Percentiles rank a stretch among this genome's conserved stretches.
These are phyloP conservation scores for Cladosporium sp. DNA, from an alignment of 2,329 filamentous ascomycete genomes.

Conservation along the genomic window DNA sequence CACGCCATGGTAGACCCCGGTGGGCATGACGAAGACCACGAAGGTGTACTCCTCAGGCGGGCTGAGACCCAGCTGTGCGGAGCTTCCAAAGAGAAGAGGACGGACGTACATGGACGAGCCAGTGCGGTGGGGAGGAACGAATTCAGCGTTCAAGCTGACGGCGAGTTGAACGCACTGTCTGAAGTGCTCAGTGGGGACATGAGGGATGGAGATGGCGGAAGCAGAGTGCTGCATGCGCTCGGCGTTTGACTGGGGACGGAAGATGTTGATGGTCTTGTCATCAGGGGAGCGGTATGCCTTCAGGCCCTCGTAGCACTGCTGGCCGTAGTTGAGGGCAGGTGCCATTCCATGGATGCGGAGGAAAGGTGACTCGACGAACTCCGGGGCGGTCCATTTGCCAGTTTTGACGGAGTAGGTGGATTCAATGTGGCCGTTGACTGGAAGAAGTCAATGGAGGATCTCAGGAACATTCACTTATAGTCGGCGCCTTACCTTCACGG, in stretches of 20 bases:
- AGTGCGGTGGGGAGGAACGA: constrained; percentile 83
- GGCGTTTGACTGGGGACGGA: constrained; percentile 85
- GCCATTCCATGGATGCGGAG: constrained; percentile 93
- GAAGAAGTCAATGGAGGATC: not conserved
- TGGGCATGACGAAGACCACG: constrained; percentile 84
- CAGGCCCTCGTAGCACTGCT: constrained; percentile 97
- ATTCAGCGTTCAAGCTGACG: constrained; percentile 84
- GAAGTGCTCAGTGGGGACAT: constrained; percentile 75
- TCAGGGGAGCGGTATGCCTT: constrained; percentile 85
- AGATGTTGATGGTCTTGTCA: constrained; percentile 73
- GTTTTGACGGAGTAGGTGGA: constrained; percentile 75
- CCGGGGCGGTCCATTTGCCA: constrained; percentile 73
- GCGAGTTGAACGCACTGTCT: constrained; percentile 74
- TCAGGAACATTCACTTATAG: not conserved
- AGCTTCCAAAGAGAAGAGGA: constrained; percentile 82
- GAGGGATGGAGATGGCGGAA: constrained; percentile 78
- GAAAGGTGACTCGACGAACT: constrained; percentile 79
- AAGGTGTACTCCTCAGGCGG: constrained; percentile 93
- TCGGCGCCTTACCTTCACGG: constrained; percentile 67
- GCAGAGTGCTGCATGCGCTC: constrained; percentile 81
- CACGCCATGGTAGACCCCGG: constrained; percentile 89
- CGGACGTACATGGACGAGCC: constrained; percentile 92
- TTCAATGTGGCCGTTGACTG: constrained; percentile 93
- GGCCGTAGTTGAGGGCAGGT: constrained; percentile 92
- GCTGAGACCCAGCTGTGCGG: constrained; percentile 80